These are phyloP conservation scores for Aphanocladium album DNA, from an alignment of 2,329 filamentous ascomycete species.

Conservation along the genomic window DNA sequence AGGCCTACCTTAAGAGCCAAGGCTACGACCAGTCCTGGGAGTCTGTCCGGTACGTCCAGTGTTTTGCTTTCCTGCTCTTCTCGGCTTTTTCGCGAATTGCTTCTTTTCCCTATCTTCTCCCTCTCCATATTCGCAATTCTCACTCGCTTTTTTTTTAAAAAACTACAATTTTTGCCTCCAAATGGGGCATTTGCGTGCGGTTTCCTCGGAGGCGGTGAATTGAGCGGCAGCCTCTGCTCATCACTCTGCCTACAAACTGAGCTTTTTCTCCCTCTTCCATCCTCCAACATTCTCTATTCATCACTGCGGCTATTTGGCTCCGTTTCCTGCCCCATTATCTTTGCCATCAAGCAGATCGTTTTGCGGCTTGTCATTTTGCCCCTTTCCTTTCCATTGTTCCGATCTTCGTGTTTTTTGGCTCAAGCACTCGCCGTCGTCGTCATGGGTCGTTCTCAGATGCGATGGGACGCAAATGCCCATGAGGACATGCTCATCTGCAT, in stretches of 20 bases:
- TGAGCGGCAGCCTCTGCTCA: not conserved
- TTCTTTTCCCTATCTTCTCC: not conserved
- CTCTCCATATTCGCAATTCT: not conserved
- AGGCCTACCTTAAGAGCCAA: slow-evolving; percentile 26
- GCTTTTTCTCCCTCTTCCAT: slow-evolving; percentile 11
- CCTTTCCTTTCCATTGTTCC: not conserved
- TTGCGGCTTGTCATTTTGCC: slow-evolving; percentile 8
- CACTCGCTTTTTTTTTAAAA: not conserved
- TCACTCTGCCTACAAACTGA: not conserved
- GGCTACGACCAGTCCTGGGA: slow-evolving; percentile 39
- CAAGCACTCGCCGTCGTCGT: not conserved
- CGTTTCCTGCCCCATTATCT: not conserved
- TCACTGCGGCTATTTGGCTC: slow-evolving; percentile 10
- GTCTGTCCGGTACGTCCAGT: slow-evolving; percentile 35
- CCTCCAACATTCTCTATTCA: not conserved
- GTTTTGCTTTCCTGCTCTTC: not conserved
- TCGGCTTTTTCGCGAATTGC: too few species aligned
- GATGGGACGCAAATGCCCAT: slow-evolving; percentile 39
- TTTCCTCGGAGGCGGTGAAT: not conserved
- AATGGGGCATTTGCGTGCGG: not conserved
- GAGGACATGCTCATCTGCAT: slow-evolving; percentile 40
- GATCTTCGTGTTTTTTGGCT: not conserved
- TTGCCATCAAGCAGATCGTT: not conserved
- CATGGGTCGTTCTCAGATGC: slow-evolving; percentile 22
- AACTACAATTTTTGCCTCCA: too few species aligned